These are phyloP conservation scores for Monosporascus ibericus DNA, from an alignment of 2,329 filamentous ascomycete species.

Conservation along the genomic window DNA sequence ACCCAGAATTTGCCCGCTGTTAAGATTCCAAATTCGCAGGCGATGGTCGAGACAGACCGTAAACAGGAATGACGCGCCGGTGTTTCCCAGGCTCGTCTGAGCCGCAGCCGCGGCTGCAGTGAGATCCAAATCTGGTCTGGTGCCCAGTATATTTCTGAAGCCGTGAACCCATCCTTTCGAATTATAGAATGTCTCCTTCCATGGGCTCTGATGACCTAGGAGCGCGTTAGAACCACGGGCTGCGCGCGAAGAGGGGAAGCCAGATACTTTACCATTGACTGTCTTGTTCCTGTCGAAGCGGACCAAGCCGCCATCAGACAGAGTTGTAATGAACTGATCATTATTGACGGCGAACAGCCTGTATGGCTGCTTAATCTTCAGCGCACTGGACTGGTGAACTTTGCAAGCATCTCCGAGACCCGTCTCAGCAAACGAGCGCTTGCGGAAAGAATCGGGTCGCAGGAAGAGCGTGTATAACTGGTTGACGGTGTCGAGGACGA, in stretches of 20 bases:
- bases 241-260: background rate
- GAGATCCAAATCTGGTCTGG: conserved; percentile 58
- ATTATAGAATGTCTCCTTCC: conserved; percentile 69
- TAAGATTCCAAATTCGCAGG: conserved; percentile 82
- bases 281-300: conserved; percentile 56
- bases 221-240: conserved; percentile 11
- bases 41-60: conserved; percentile 86
- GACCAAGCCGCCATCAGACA: conserved; percentile 73
- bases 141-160: conserved; percentile 58
- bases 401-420: conserved; percentile 74
- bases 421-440: conserved; percentile 61
- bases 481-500: conserved; percentile 61
- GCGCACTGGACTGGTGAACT: conserved; percentile 63
- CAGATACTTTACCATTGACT: conserved; percentile 37
- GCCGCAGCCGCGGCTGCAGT: conserved; percentile 61
- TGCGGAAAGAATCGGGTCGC: conserved; percentile 74
- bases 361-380: conserved; percentile 73
- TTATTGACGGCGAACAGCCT: conserved; percentile 69
- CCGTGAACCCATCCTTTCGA: conserved; percentile 67
- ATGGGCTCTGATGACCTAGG: conserved; percentile 33
- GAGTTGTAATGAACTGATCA: conserved; percentile 70
- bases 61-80: conserved; percentile 53
- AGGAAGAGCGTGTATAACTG: conserved; percentile 83
- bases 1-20: conserved; percentile 70
- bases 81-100: conserved; percentile 44